These are phyloP conservation scores for Melastoma malabathricum DNA, from an alignment of 345 rosid species.

Conservation along the genomic window DNA sequence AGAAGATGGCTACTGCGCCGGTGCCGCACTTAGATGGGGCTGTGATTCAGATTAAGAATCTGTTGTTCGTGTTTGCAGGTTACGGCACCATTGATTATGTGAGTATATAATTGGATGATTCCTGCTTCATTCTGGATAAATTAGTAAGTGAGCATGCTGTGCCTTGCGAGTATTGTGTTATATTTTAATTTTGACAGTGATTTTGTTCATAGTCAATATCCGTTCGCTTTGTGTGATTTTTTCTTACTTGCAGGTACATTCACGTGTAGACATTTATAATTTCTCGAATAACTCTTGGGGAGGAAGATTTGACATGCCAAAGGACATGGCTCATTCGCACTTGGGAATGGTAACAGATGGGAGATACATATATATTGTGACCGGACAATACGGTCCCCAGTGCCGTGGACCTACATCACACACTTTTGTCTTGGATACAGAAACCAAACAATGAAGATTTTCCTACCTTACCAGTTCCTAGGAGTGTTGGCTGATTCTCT, in stretches of 20 bases:
- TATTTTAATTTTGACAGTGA: no score
- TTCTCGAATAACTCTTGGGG: constrained; percentile 76
- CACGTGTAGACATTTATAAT: constrained; percentile 83
- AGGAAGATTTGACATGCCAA: constrained; percentile 90
- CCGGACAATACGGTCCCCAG: constrained; percentile 93
- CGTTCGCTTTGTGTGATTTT: background rate
- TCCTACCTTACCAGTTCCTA: constrained; percentile 68
- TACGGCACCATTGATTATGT: constrained; percentile 76
- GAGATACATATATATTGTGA: constrained; percentile 62
- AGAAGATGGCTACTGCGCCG: constrained; percentile 78
- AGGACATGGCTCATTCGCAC: constrained; percentile 98
- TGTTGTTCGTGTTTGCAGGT: constrained; percentile 82
- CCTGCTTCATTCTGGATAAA: no score
- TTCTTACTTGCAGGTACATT: constrained; percentile 51
- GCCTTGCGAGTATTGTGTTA: no score
- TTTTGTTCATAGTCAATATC: background rate
- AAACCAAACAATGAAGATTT: constrained; percentile 64
- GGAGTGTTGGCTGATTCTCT: constrained; percentile 26
- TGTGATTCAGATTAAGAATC: constrained; percentile 68
- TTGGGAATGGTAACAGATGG: constrained; percentile 98
- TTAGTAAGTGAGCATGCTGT: no score
- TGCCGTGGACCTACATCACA: constrained; percentile 84
- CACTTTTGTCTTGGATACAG: constrained; percentile 75
- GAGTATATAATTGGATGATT: constrained; percentile 13
- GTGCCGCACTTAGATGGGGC: constrained; percentile 97